Conservation (phyloP, 2,329 filamentous ascomycete species). For the Fusarium sp. region DNA sequence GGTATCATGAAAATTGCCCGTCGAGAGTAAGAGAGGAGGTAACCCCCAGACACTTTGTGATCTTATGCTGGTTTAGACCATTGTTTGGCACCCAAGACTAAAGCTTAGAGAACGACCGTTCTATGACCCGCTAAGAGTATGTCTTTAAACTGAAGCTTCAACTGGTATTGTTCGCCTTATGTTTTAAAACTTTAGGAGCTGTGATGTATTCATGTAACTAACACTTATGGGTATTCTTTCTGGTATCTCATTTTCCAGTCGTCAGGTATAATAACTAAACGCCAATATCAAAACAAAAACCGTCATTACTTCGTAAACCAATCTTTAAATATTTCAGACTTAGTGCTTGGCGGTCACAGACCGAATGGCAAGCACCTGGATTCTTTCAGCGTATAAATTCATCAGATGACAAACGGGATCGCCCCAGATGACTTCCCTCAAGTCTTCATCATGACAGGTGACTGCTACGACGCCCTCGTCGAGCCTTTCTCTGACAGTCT, state of each 20-base stretch:
- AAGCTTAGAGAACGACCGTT: background rate
- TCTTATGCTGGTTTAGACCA: background rate
- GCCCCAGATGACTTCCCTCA: conserved; percentile 80
- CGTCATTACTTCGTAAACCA: conserved; percentile 21
- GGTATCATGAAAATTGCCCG: background rate
- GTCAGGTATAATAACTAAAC: conserved; percentile 29
- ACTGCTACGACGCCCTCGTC: conserved; percentile 74
- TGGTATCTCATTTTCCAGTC: conserved; percentile 23
- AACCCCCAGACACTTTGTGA: background rate
- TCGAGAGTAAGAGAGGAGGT: background rate
- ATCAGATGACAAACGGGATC: conserved; percentile 85
- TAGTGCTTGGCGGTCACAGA: conserved; percentile 52
- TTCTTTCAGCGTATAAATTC: conserved; percentile 77
- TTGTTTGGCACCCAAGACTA: background rate
- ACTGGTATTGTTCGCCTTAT: background rate
- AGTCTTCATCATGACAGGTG: conserved; percentile 72
- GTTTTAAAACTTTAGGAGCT: background rate
- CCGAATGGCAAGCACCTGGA: conserved; percentile 76
- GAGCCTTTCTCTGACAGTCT: conserved; percentile 62
- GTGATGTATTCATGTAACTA: conserved; percentile 2
- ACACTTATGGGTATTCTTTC: conserved; percentile 14
- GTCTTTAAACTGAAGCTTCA: background rate
- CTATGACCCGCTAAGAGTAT: background rate
- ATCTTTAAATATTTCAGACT: background rate
- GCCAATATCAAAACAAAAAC: conserved; percentile 11